Evolutionary conservation across 768 basidiomycete species (phyloP).

Genomic region (Tephrocybe sp.): DNA sequence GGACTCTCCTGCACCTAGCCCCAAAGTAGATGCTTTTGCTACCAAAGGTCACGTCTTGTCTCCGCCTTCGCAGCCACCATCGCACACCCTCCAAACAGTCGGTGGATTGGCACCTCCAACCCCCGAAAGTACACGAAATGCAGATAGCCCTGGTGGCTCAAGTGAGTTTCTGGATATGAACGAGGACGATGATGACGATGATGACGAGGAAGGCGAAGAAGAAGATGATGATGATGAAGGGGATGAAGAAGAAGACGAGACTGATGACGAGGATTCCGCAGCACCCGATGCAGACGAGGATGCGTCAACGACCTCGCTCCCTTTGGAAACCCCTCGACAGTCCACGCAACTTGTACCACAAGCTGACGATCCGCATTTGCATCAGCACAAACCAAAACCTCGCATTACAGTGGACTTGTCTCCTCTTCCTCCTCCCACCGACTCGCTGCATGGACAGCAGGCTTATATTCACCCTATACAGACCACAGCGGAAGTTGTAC

Average conservation of each 20-base stretch:
- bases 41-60: slow-evolving; percentile 19
- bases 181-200: slow-evolving; percentile 42
- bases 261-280: slow-evolving; percentile 15
- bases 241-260: slow-evolving; percentile 27
- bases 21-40: slow-evolving; percentile 39
- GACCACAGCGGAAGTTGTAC: slow-evolving; percentile 14
- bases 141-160: slow-evolving; percentile 14
- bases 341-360: slow-evolving; percentile 10
- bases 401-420: slow-evolving; percentile 50
- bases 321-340: slow-evolving; percentile 8
- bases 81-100: slow-evolving; percentile 3
- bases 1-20: slow-evolving; percentile 61
- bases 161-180: slow-evolving; percentile 71
- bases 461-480: slow-evolving; percentile 21
- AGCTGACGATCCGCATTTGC: slow-evolving; percentile 5
- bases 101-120: slow-evolving; percentile 4
- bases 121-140: slow-evolving; percentile 1
- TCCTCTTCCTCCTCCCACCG: slow-evolving; percentile 40
- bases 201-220: slow-evolving; percentile 41
- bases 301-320: slow-evolving; percentile 13
- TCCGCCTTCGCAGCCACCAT: slow-evolving; percentile 5
- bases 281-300: slow-evolving; percentile 33
- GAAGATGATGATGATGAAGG: slow-evolving; percentile 29
- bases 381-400: slow-evolving; percentile 25
- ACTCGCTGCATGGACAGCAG: slow-evolving; percentile 24